Conservation (phyloP, 164 flowering plant genomes). For the Saururus chinensis region DNA sequence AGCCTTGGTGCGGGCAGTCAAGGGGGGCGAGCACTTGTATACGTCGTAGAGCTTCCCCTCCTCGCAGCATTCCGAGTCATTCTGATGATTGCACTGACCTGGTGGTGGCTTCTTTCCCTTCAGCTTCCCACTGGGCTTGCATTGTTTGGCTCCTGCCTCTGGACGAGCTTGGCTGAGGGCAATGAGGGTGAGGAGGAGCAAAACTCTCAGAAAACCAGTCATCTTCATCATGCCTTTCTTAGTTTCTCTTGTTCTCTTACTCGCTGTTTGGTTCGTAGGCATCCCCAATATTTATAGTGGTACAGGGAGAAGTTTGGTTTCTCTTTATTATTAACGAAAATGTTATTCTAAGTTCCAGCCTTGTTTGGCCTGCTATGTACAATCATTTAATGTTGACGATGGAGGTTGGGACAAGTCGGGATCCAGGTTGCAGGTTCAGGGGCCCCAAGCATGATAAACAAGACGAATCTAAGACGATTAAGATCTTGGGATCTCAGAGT, state of each 20-base stretch:
- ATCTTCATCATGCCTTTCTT: not conserved
- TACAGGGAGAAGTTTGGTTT: not conserved
- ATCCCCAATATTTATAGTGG: no score
- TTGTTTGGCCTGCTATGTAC: not conserved
- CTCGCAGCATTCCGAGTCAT: conserved; percentile 10
- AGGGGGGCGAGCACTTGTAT: conserved; percentile 8
- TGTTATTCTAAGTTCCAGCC: not conserved
- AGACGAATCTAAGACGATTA: no score
- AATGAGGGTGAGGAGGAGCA: not conserved
- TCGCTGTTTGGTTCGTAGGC: not conserved
- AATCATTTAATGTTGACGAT: no score
- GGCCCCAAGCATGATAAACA: no score
- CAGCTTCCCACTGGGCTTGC: conserved; percentile 8
- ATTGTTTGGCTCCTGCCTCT: not conserved
- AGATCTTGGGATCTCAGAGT: no score
- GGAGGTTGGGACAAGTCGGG: no score
- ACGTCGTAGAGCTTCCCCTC: conserved; percentile 6
- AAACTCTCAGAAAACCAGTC: not conserved
- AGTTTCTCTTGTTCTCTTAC: no score
- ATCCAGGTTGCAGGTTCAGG: no score
- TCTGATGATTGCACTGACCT: conserved; percentile 3
- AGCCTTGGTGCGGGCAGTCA: conserved; percentile 5
- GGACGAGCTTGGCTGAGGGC: not conserved
- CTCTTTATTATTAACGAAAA: not conserved
- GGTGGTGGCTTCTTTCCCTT: conserved; percentile 10